These are phyloP conservation scores for Eucalyptus regnans DNA, from an alignment of 345 rosid species.

Conservation along the genomic window DNA sequence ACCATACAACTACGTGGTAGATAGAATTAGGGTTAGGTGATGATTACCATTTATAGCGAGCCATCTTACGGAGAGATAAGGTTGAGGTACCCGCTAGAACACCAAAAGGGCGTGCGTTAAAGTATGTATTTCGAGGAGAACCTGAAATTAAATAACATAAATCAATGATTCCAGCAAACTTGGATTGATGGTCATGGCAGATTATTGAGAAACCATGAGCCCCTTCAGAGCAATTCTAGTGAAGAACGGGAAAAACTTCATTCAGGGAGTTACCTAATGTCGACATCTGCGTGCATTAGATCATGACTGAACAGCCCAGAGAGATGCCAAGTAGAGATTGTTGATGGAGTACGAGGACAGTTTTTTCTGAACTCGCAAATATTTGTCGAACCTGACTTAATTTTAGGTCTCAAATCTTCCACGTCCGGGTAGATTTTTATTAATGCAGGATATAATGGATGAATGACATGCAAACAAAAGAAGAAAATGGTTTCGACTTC, in stretches of 20 bases:
- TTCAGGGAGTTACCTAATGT: neutral
- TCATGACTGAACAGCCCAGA: neutral
- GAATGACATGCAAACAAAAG: too few relatives aligned
- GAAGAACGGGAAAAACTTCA: too few relatives aligned
- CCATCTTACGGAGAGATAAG: neutral
- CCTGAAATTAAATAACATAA: neutral
- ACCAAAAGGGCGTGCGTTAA: neutral
- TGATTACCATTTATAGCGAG: neutral
- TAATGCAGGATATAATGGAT: too few relatives aligned
- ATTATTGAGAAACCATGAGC: neutral
- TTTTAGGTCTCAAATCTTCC: neutral
- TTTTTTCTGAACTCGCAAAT: neutral
- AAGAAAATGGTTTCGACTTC: too few relatives aligned
- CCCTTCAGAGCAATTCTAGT: neutral
- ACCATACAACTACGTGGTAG: neutral
- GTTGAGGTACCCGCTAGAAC: neutral
- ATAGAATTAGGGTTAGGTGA: neutral
- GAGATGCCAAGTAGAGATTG: neutral
- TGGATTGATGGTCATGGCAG: neutral
- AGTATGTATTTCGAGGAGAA: neutral
- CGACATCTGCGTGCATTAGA: neutral
- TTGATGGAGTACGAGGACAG: neutral
- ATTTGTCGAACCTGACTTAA: neutral
- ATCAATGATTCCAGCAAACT: neutral
- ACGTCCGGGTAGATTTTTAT: too few relatives aligned